phyloP scores from a whole-genome alignment of 345 rosid species.

The Rhizophora apiculata region DNA sequence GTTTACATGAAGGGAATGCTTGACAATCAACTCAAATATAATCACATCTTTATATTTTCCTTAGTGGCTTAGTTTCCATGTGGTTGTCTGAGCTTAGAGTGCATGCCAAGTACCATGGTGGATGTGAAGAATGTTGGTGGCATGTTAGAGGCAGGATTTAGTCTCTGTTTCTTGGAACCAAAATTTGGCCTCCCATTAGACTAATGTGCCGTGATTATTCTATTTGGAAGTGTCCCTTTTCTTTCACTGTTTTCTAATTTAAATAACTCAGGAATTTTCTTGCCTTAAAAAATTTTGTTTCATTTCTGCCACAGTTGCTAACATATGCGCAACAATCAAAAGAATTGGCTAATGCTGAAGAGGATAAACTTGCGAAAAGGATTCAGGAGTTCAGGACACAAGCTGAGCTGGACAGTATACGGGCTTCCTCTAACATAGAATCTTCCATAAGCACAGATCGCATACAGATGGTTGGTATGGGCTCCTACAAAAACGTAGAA shows the following conservation, averaged over 20 bases:
- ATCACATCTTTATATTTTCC: no score
- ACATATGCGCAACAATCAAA: slow-evolving; percentile 82
- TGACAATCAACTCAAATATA: no score
- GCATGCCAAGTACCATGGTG: no score
- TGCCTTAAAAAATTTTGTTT: slow-evolving; percentile 5
- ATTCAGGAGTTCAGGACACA: slow-evolving; percentile 91
- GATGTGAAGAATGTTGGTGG: no score
- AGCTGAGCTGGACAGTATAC: slow-evolving; percentile 58
- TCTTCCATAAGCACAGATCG: slow-evolving; percentile 41
- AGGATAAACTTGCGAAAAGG: slow-evolving; percentile 76
- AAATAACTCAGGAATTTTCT: neutral
- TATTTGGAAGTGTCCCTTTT: no score
- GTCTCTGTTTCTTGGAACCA: no score
- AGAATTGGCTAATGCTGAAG: slow-evolving; percentile 69
- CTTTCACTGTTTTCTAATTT: neutral
- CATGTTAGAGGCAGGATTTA: no score
- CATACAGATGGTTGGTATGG: slow-evolving; percentile 38
- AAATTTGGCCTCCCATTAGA: no score
- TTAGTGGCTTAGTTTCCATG: no score
- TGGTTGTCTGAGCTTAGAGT: no score
- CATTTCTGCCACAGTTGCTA: slow-evolving; percentile 46
- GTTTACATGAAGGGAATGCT: no score
- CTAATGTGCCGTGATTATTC: no score
- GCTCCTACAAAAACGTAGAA: slow-evolving; percentile 46
- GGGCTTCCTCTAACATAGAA: slow-evolving; percentile 41